Base-by-base conservation (phyloP, 768 basidiomycete species). In the Phlebiopsis gigantea region DNA sequence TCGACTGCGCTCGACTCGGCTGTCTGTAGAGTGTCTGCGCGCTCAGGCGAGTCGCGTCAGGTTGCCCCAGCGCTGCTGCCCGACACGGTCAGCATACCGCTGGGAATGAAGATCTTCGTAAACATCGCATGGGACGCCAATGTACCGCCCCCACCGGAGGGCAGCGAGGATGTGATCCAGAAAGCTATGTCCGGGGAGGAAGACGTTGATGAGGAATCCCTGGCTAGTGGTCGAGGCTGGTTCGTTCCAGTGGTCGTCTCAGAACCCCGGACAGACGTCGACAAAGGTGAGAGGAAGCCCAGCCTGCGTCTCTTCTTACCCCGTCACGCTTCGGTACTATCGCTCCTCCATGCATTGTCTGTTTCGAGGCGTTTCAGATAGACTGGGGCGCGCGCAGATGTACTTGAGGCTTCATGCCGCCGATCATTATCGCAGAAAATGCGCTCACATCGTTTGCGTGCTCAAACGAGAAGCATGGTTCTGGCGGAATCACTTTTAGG, bases 161-260 rank as follows among this genome's bases (percentile, higher is more conserved):
- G 74, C 1, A 78, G 69, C 59, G 81, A 87, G 59, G 79, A 82
- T 14, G 76, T 67, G 7, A 79, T 88, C 29, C 79, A 76, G n/a
- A 72, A 72, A 21, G 85, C 85, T 5, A 80, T 88, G 73, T 67
- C 69, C 28, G 80, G 79, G 25, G 53, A 61, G 29, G 74, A 79
- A 46, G 75, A 77, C 50, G 51, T 70, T 1, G 75, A 78, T 57
- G 68, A 75, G 5, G 63, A 57, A 19, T 72, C 72, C 48, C 63
- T 72, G n/a, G 51, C 31, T 29, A 71, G 73, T 15, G 58, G 53
- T 21, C 19, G 45, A 6, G 77, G 68, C 14, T 88, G 79, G 78
- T 82, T 79, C 61, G 78, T 91, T n/a, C 88, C 88, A 10, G 79
- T 88, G 30, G 70, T 90, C 14, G 79, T 88, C 3, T 90, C 87